These are phyloP conservation scores for Prinsepia uniflora DNA, from an alignment of 306 rosid genomes.

Conservation along the genomic window DNA sequence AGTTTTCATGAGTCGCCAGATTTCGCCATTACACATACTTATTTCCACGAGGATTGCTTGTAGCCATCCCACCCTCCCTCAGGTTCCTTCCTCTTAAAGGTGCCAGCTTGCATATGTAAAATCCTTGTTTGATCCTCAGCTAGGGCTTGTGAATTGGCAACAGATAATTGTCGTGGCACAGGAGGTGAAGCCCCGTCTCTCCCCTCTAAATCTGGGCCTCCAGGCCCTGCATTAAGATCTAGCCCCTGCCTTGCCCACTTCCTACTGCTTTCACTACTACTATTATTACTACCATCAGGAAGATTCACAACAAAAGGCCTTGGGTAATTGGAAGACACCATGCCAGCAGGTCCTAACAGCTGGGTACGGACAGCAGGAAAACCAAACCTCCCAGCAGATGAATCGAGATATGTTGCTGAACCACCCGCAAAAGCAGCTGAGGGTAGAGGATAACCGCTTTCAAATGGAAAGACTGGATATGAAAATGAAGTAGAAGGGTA, in stretches of 20 bases:
- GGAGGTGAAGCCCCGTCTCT: slow-evolving; percentile 47
- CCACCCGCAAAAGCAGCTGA: slow-evolving; percentile 49
- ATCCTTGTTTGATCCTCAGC: slow-evolving; percentile 53
- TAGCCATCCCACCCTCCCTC: slow-evolving; percentile 70
- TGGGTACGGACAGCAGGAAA: slow-evolving; percentile 57
- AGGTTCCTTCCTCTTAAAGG: slow-evolving; percentile 67
- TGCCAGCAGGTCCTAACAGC: slow-evolving; percentile 48
- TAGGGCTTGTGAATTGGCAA: slow-evolving; percentile 53
- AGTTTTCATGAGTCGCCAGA: slow-evolving; percentile 33
- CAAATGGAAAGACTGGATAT: slow-evolving; percentile 63
- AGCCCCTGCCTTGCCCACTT: slow-evolving; percentile 66
- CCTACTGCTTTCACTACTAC: slow-evolving; percentile 44
- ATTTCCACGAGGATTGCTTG: slow-evolving; percentile 60
- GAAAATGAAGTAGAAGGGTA: slow-evolving; percentile 50
- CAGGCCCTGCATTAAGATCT: slow-evolving; percentile 79
- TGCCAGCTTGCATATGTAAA: slow-evolving; percentile 47
- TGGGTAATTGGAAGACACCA: slow-evolving; percentile 51
- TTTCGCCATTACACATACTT: slow-evolving; percentile 17
- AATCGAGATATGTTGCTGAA: slow-evolving; percentile 46
- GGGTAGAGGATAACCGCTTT: slow-evolving; percentile 50
- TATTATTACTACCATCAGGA: slow-evolving; percentile 47
- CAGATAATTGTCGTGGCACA: slow-evolving; percentile 48
- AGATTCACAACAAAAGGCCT: slow-evolving; percentile 55
- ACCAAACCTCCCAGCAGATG: slow-evolving; percentile 57
- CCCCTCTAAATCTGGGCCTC: slow-evolving; percentile 53